Evolutionary conservation across 768 basidiomycete species (phyloP).

Genomic region (Amanita jacksonii): DNA sequence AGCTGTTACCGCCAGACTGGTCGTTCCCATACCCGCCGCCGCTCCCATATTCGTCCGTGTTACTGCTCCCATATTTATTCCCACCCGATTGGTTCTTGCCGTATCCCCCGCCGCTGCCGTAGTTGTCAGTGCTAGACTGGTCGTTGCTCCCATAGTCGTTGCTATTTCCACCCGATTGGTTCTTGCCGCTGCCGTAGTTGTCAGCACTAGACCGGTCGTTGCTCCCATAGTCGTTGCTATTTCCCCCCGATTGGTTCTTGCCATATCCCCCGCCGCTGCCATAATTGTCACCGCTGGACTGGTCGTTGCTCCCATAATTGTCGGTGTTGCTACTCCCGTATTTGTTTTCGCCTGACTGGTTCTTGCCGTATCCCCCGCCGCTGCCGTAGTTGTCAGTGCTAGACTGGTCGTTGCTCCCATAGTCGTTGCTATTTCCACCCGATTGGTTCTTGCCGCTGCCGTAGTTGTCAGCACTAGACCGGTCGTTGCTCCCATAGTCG

Average conservation of each 20-base stretch:
- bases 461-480: too few relatives aligned
- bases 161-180: neutral
- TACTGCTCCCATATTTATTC: neutral
- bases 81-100: neutral
- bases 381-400: neutral
- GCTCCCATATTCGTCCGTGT: neutral
- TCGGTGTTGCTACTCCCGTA: neutral
- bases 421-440: neutral
- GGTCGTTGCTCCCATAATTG: neutral
- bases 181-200: neutral
- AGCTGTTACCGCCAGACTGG: neutral
- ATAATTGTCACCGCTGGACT: neutral
- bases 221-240: neutral
- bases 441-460: neutral
- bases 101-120: neutral
- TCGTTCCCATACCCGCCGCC: neutral
- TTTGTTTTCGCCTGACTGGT: neutral
- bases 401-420: neutral
- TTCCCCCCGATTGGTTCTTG: too few relatives aligned
- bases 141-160: neutral
- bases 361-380: neutral
- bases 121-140: neutral
- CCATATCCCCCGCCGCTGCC: neutral
- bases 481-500: slow-evolving; percentile 1
- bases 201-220: too few relatives aligned